These are phyloP conservation scores for Colletotrichum endophyticum DNA, from an alignment of 2,329 filamentous ascomycete species.

Conservation along the genomic window DNA sequence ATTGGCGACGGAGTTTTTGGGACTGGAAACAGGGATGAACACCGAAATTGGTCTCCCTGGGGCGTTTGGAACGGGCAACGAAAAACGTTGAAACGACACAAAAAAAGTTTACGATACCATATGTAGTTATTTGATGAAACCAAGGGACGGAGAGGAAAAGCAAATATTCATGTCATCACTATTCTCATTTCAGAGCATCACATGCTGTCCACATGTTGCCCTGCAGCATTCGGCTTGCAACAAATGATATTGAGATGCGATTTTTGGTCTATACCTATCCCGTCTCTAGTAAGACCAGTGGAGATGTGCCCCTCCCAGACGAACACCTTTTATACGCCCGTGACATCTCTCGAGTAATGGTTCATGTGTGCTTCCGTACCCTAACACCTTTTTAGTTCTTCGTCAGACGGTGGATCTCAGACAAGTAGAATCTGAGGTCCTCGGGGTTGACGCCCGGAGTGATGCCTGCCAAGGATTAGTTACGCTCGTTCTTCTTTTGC, in stretches of 20 bases:
- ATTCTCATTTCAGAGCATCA: background rate
- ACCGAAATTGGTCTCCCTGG: background rate
- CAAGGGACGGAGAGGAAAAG: background rate
- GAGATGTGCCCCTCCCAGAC: background rate
- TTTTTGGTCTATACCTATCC: background rate
- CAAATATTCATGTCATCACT: background rate
- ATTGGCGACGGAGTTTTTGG: background rate
- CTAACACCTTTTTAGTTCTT: conserved; percentile 36
- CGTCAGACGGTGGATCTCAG: conserved; percentile 82
- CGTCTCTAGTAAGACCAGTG: background rate
- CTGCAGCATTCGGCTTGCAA: background rate
- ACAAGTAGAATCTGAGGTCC: conserved; percentile 89
- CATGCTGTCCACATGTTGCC: background rate
- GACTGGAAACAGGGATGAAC: background rate
- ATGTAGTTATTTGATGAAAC: background rate
- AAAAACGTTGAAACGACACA: conserved; percentile 12
- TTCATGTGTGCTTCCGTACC: background rate
- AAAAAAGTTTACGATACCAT: conserved; percentile 20
- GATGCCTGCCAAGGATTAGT: conserved; percentile 64
- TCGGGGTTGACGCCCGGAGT: conserved; percentile 95
- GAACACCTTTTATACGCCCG: background rate
- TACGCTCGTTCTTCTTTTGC: background rate
- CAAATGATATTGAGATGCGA: background rate
- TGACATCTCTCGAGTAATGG: background rate
- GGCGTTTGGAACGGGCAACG: background rate